Percentiles rank a stretch among this genome's conserved stretches.
phyloP scores from a whole-genome alignment of 192 early-diverging fungal species.

The Rhizoclosmatium globosum region DNA sequence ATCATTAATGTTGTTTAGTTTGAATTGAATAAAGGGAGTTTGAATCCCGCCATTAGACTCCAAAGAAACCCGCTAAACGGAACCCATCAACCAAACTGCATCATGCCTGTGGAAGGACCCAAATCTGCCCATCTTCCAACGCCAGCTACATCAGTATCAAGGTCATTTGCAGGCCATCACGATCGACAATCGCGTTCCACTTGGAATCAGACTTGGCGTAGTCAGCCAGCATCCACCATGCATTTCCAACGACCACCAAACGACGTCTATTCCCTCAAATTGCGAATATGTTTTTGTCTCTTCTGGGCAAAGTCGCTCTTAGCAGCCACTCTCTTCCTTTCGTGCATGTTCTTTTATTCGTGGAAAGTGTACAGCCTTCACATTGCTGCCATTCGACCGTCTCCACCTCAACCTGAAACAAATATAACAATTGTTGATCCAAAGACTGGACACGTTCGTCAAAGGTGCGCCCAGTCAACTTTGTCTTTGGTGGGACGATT shows the following conservation, averaged over 20 bases:
- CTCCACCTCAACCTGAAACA: neutral
- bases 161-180: too few species aligned
- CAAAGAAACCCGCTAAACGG: too few species aligned
- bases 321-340: neutral
- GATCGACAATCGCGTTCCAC: too few species aligned
- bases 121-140: too few species aligned
- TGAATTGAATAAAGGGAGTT: too few species aligned
- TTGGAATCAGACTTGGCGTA: neutral
- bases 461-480: neutral
- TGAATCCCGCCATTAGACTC: too few species aligned
- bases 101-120: too few species aligned
- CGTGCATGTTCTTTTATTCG: slow-evolving; percentile 13
- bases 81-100: too few species aligned
- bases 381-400: neutral
- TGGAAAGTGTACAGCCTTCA: slow-evolving; percentile 21
- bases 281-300: neutral
- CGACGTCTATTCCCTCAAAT: neutral
- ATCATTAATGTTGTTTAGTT: slow-evolving; percentile 19
- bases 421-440: slow-evolving; percentile 6
- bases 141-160: too few species aligned
- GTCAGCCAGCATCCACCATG: neutral
- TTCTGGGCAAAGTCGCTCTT: slow-evolving; percentile 13
- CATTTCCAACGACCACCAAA: neutral
- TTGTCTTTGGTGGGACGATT: slow-evolving; percentile 6
- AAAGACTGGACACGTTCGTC: neutral